Conservation (phyloP, 257 asterid genomes). For the Vinca minor region DNA sequence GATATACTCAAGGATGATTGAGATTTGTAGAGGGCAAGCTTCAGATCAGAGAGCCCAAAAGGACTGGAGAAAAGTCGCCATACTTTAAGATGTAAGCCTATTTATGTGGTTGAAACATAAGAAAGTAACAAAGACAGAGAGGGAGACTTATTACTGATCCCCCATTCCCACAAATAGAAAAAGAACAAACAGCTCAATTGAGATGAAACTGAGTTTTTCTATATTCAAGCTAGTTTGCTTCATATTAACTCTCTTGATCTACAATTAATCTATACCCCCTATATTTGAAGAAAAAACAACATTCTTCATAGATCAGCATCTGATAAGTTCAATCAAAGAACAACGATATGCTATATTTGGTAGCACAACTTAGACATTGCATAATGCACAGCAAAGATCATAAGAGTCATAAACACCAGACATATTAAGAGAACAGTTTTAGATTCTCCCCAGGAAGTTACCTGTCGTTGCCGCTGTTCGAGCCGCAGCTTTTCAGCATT, state of each 20-base stretch:
- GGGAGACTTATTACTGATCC: too few relatives aligned
- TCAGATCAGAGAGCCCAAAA: not conserved
- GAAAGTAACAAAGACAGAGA: too few relatives aligned
- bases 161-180: too few relatives aligned
- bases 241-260: not conserved
- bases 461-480: slow-evolving; percentile 96
- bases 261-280: not conserved
- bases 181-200: not conserved
- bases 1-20: not conserved
- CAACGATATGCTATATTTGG: not conserved
- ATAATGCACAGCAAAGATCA: not conserved
- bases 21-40: not conserved
- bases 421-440: not conserved
- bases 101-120: not conserved
- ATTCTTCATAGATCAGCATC: not conserved
- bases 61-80: not conserved
- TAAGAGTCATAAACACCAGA: not conserved
- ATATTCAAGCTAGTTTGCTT: not conserved
- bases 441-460: slow-evolving; percentile 17
- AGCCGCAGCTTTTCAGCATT: slow-evolving; percentile 71
- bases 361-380: not conserved
- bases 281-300: not conserved
- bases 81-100: not conserved
- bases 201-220: not conserved
- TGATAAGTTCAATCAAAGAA: not conserved